Percentiles rank a stretch among this genome's conserved stretches.
These are phyloP conservation scores for Corchorus olitorius DNA, from an alignment of 345 rosid genomes.

Conservation along the genomic window DNA sequence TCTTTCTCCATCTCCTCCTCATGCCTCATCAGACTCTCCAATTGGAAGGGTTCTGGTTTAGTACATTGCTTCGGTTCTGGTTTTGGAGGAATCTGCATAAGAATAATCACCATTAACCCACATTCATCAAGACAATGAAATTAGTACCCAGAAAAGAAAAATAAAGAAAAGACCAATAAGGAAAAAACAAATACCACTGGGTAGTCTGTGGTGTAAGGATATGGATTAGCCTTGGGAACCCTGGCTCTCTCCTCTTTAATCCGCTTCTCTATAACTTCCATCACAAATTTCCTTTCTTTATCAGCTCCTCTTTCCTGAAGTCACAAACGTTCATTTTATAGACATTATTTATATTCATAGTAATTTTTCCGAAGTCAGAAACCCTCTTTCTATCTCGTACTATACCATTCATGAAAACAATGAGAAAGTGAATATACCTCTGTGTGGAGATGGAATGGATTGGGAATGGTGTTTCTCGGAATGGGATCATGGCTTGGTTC, in stretches of 20 bases:
- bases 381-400: neutral
- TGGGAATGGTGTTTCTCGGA: conserved; percentile 77
- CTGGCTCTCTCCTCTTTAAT: conserved; percentile 76
- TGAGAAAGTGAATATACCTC: conserved; percentile 47
- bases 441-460: conserved; percentile 87
- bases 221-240: conserved; percentile 82
- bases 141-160: neutral
- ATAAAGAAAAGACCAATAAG: neutral
- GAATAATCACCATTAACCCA: conserved; percentile 6
- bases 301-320: conserved; percentile 91
- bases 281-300: conserved; percentile 69
- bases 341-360: neutral
- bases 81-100: conserved; percentile 77
- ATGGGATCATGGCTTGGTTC: conserved; percentile 58
- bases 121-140: neutral
- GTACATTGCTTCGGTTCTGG: conserved; percentile 88
- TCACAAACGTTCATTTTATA: no score
- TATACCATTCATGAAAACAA: neutral
- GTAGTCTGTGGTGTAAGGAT: conserved; percentile 94
- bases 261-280: conserved; percentile 59
- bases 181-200: conserved; percentile 72
- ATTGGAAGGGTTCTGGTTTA: conserved; percentile 77
- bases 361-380: no score
- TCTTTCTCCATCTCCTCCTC: conserved; percentile 88
- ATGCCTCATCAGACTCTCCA: conserved; percentile 84